These are phyloP conservation scores for Penicillium paneum DNA, from an alignment of 2,329 filamentous ascomycete genomes.

Conservation along the genomic window DNA sequence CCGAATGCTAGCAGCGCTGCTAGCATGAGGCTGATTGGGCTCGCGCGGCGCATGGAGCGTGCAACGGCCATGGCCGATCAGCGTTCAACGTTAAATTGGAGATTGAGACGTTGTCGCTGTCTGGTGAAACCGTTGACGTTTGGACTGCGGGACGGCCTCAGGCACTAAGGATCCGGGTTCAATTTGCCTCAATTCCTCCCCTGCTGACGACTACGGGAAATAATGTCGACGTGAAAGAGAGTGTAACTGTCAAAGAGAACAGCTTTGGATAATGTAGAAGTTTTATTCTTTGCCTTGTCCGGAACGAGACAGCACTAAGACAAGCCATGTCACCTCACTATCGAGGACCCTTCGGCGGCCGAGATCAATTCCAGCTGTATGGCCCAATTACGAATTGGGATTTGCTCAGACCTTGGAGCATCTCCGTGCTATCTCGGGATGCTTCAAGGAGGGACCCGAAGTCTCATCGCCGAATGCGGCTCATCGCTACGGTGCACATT, in stretches of 20 bases:
- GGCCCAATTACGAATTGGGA: constrained; percentile 6
- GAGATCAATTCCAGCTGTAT: constrained; percentile 1
- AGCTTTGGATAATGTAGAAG: not conserved
- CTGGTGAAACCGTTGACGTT: constrained; percentile 5
- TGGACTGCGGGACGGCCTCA: constrained; percentile 1
- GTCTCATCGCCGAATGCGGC: constrained; percentile 15
- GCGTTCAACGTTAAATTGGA: constrained; percentile 10
- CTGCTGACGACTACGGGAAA: not conserved
- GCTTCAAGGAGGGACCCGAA: constrained; percentile 11
- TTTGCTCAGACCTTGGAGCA: not conserved
- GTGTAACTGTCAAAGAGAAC: not conserved
- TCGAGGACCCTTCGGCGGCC: not conserved
- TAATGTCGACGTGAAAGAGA: not conserved
- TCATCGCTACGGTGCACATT: constrained; percentile 13
- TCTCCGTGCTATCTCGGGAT: constrained; percentile 6
- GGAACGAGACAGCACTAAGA: constrained; percentile 10
- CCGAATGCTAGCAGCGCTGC: constrained; percentile 70
- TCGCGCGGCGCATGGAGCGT: constrained; percentile 74
- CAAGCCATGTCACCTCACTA: constrained; percentile 8
- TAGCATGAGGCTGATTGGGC: constrained; percentile 70
- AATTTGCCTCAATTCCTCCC: constrained; percentile 1
- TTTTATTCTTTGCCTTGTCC: constrained; percentile 9
- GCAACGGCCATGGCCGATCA: constrained; percentile 51
- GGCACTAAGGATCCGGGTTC: not conserved
- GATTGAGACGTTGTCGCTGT: constrained; percentile 13